Conservation (phyloP, 2,329 filamentous ascomycete species). For the Tolypocladium inflatum region DNA sequence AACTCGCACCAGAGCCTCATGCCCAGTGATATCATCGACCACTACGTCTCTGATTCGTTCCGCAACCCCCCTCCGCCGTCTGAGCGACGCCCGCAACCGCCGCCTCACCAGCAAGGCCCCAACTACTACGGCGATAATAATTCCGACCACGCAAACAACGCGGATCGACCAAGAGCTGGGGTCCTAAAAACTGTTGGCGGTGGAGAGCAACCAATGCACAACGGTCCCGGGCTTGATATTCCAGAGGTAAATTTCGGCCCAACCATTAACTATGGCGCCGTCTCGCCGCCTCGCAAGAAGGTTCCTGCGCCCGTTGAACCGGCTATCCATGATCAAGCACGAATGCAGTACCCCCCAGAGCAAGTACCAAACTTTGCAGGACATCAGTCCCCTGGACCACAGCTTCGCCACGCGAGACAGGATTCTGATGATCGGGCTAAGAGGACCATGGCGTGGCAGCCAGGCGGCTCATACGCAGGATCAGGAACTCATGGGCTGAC, state of each 20-base stretch:
- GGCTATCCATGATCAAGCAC: conserved; percentile 7
- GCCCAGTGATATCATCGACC: conserved; percentile 29
- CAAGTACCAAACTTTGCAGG: conserved; percentile 11
- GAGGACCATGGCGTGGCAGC: conserved; percentile 71
- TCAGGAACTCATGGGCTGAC: conserved; percentile 48
- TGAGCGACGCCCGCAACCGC: conserved; percentile 6
- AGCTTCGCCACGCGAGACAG: conserved; percentile 31
- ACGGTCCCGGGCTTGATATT: conserved; percentile 40
- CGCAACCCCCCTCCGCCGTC: conserved; percentile 7
- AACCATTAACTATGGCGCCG: conserved; percentile 56
- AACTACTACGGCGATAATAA: conserved; percentile 51
- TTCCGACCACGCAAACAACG: conserved; percentile 40
- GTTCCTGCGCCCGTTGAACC: conserved; percentile 8
- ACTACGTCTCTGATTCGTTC: conserved; percentile 20
- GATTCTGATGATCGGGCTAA: conserved; percentile 45
- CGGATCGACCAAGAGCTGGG: conserved; percentile 64
- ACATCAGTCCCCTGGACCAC: conserved; percentile 11
- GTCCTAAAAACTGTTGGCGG: conserved; percentile 69
- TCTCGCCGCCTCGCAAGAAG: conserved; percentile 21
- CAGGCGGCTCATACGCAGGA: conserved; percentile 46
- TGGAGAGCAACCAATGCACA: conserved; percentile 18
- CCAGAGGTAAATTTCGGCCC: conserved; percentile 79
- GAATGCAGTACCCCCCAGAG: conserved; percentile 22
- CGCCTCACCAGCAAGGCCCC: conserved; percentile 13
- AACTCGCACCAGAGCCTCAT: conserved; percentile 18